Base-by-base conservation (phyloP, 2,329 filamentous ascomycete genomes). In the Cladosporium cucumerinum region DNA sequence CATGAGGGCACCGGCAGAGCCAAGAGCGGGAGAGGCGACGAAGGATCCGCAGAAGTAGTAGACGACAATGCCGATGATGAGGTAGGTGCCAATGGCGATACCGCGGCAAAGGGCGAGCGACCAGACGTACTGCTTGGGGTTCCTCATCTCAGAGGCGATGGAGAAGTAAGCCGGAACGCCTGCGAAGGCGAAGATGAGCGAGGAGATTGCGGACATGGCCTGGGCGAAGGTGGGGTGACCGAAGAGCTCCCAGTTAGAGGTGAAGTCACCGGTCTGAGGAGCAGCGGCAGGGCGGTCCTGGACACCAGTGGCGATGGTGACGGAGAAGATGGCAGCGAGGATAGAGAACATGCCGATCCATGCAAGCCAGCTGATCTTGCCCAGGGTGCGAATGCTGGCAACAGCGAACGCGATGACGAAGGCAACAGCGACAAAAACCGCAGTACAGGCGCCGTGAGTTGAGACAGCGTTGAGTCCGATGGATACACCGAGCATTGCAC, bases 141-240 rank as follows among this genome's bases (percentile, higher is more conserved):
- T 79, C 54, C 78, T 79, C 86, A 89, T 89, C 76, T 89, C 87
- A 0, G 84, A 85, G 60, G 89, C 88, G 65, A 89, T 84, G 3
- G 86, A 85, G 1, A 89, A 76, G 70, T 88, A 89, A 1, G 85
- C 85, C 0, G 82, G 84, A 0, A 85, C 87, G 18, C 83, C 84
- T 0, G 86, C 84, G 6, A 81, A 82, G 1, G 85, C 85, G 64
- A 84, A 82, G 75, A 88, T 87, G 67, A 89, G 87, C 1, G 84
- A 86, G 1, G 81, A 79, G 0, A 82, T 80, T 36, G 86, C 84
- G 8, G 54, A 26, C 69, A 89, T 87, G 11, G 84, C 86, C 1
- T 80, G 82, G 0, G 82, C 81, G 71, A 89, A 89, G n/a, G 78
- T 82, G 0, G 86, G 85, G 68, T 84, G 75, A 11, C 80, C 83